Base-by-base conservation (phyloP, 2,329 filamentous ascomycete species). In the Sclerotinia sclerotiorum region DNA sequence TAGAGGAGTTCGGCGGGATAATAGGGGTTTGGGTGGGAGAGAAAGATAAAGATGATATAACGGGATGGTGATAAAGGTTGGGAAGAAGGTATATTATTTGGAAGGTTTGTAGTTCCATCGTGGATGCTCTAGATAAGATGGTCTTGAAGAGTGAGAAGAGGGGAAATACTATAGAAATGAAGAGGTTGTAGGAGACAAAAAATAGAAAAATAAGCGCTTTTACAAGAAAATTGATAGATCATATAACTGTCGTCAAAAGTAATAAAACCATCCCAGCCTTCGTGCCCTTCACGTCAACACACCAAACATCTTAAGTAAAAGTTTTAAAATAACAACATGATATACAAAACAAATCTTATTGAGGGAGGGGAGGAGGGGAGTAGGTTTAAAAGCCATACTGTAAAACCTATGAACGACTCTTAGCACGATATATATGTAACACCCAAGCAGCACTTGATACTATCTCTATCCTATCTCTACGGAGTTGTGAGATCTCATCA, bases 341-440 rank as follows among this genome's bases (percentile, higher is more conserved):
- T 32, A 32, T 11, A 15, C 11, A 35, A 2, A 2, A 55, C 19
- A 5, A 5, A n/a, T 13, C 1, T 3, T 15, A n/a, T 32, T 32
- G 32, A 5, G 5, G 32, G 32, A 32, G 32, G 10, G 7, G 11
- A 39, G 11, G 0, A 35, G 6, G 1, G 19, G 32, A 7, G 5
- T 32, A 5, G 32, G 32, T 5, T n/a, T 6, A 27, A 29, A 55
- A 35, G 29, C 2, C 1, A 39, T 7, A n/a, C 0, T n/a, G 29
- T 5, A 39, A 39, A 11, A 39, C 35, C 35, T 39, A 5, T 1
- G 3, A 3, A 5, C 1, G 1, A 3, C 13, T 2, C 5, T n/a
- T 15, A 17, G 6, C 2, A 35, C 19, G 10, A 56, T 19, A 11
- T 2, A 32, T 8, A 17, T 21, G 6, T 32, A 2, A 8, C 11